Conservation (phyloP, 2,329 filamentous ascomycete genomes). For the Thielaviopsis populi region DNA sequence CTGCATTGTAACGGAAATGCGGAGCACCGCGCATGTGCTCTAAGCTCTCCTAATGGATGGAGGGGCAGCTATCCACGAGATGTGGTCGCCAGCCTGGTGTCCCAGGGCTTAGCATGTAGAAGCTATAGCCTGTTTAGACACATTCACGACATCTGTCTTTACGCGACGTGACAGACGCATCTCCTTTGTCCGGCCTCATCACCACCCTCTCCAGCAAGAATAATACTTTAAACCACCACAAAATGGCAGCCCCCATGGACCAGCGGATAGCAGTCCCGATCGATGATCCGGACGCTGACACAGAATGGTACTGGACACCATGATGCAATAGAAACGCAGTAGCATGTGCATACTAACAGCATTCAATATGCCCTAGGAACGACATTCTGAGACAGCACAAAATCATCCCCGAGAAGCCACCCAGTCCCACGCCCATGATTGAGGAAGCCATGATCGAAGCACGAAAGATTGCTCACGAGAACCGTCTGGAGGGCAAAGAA, state of each 20-base stretch:
- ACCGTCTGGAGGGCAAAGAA: conserved; percentile 84
- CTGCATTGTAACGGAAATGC: neutral
- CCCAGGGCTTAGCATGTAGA: neutral
- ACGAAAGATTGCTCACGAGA: conserved; percentile 71
- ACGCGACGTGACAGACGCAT: neutral
- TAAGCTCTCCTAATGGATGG: neutral
- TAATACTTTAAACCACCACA: neutral
- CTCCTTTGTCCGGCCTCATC: neutral
- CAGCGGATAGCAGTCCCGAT: conserved; percentile 66
- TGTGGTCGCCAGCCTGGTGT: neutral
- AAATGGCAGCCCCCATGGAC: conserved; percentile 47
- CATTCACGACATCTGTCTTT: neutral
- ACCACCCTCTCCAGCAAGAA: neutral
- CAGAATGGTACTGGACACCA: conserved; percentile 59
- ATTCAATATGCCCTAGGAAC: conserved; percentile 47
- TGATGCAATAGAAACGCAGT: neutral
- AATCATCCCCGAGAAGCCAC: conserved; percentile 93
- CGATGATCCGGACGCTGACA: conserved; percentile 91
- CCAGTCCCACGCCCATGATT: conserved; percentile 88
- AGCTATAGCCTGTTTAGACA: neutral
- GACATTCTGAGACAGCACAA: conserved; percentile 95
- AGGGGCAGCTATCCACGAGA: conserved; percentile 2
- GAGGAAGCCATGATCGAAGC: conserved; percentile 85
- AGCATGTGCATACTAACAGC: neutral
- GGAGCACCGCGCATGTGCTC: neutral